These are phyloP conservation scores for Sugiyamaella marilandica DNA, from an alignment of 805 yeast species.

Conservation along the genomic window DNA sequence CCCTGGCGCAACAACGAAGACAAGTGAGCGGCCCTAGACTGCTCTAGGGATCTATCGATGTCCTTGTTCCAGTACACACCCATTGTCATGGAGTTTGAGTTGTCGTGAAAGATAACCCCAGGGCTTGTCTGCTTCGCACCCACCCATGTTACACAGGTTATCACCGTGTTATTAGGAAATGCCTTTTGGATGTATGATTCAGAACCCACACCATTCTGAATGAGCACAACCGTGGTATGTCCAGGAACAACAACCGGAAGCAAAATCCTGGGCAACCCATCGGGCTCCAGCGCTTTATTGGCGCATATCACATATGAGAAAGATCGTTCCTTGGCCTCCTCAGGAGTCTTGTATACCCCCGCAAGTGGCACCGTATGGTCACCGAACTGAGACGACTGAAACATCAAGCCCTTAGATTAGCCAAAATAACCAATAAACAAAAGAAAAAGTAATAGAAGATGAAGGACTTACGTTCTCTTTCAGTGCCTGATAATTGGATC, in stretches of 20 bases:
- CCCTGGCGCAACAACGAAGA: constrained; percentile 31
- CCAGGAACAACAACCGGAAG: constrained; percentile 13
- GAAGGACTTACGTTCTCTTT: constrained; percentile 9
- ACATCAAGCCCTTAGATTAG: constrained; percentile 9
- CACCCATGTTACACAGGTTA: constrained; percentile 20
- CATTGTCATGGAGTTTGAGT: constrained; percentile 43
- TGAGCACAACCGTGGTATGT: constrained; percentile 15
- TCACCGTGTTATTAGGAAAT: constrained; percentile 16
- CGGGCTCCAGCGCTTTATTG: constrained; percentile 20
- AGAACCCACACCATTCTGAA: constrained; percentile 20
- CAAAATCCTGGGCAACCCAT: constrained; percentile 32
- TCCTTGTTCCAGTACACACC: constrained; percentile 42
- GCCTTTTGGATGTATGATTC: constrained; percentile 13
- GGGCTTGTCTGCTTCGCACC: constrained; percentile 13
- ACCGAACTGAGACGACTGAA: constrained; percentile 11
- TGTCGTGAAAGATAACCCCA: constrained; percentile 36
- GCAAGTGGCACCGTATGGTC: constrained; percentile 8
- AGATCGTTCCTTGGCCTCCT: background rate
- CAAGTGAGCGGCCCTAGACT: constrained; percentile 33
- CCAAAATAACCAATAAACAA: background rate
- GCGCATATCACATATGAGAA: constrained; percentile 16
- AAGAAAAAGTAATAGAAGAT: background rate
- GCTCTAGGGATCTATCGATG: constrained; percentile 32
- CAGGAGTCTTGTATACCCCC: constrained; percentile 9
- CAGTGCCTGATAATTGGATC: constrained; percentile 16